Evolutionary conservation across 2,329 filamentous ascomycete species (phyloP).

Genomic region (Aspergillus piperis): DNA sequence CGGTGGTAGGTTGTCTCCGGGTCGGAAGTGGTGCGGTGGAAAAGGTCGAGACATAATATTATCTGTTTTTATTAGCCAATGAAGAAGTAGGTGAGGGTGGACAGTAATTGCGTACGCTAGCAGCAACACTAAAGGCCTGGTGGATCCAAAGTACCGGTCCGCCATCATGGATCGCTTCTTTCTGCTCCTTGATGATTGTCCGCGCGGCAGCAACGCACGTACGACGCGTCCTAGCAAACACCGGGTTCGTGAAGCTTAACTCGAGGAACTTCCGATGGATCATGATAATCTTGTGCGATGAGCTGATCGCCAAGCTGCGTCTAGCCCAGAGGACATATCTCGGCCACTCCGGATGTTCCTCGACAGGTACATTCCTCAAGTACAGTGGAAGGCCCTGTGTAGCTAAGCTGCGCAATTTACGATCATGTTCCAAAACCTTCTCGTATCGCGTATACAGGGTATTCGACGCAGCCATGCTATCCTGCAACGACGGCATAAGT

Average conservation of each 20-base stretch:
- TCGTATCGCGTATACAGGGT: constrained; percentile 45
- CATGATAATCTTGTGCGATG: constrained; percentile 51
- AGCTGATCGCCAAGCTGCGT: constrained; percentile 41
- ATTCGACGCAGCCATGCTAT: constrained; percentile 37
- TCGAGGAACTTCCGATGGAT: constrained; percentile 47
- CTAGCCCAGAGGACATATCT: constrained; percentile 45
- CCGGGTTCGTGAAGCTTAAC: constrained; percentile 44
- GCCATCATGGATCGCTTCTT: constrained; percentile 33
- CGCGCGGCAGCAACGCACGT: constrained; percentile 46
- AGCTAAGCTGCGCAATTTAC: constrained; percentile 37
- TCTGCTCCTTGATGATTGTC: constrained; percentile 44
- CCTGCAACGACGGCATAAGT: constrained; percentile 41
- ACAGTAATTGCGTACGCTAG: constrained; percentile 24
- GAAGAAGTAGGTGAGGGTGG: background rate
- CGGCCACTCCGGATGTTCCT: constrained; percentile 39
- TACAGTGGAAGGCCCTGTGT: constrained; percentile 39
- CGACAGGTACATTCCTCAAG: constrained; percentile 35
- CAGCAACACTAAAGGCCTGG: constrained; percentile 45
- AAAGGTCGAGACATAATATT: constrained; percentile 42
- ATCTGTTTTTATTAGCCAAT: constrained; percentile 25
- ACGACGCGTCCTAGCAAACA: constrained; percentile 47
- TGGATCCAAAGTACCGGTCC: constrained; percentile 49
- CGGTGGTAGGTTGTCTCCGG: constrained; percentile 22
- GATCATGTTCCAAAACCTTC: constrained; percentile 44
- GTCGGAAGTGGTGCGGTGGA: constrained; percentile 31